A percentile compares a stretch with the other conserved stretches of the same genome.
These are phyloP conservation scores for Aechmea fasciata DNA, from an alignment of 176 grass and related monocot genomes.

Conservation along the genomic window DNA sequence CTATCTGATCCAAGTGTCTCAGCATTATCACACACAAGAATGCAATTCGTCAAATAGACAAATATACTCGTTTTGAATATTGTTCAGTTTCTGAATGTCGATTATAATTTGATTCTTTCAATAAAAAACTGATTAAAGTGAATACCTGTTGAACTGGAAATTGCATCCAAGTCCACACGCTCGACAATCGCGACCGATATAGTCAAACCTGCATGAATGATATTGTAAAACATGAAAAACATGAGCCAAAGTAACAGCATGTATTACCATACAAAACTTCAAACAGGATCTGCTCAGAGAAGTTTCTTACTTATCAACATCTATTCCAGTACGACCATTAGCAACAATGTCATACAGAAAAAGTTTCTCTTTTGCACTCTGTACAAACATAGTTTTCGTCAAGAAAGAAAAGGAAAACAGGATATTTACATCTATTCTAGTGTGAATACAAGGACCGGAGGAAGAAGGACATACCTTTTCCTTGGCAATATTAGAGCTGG, in stretches of 20 bases:
- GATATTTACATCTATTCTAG: neutral
- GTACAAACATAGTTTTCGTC: constrained; percentile 19
- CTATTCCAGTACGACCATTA: constrained; percentile 93
- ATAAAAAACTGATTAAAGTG: constrained; percentile 1
- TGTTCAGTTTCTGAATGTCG: too few relatives aligned
- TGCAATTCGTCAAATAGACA: too few relatives aligned
- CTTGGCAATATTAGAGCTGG: constrained; percentile 46
- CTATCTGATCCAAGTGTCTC: too few relatives aligned
- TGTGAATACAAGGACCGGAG: constrained; percentile 1
- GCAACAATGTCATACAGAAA: constrained; percentile 99
- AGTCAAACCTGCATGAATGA: constrained; percentile 72
- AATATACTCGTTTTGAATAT: too few relatives aligned
- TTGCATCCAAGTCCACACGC: constrained; percentile 92
- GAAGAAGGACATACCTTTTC: constrained; percentile 40
- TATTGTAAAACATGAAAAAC: constrained; percentile 7
- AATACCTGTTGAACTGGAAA: constrained; percentile 81
- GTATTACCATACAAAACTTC: constrained; percentile 7
- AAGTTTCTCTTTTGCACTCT: constrained; percentile 70
- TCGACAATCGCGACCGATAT: constrained; percentile 85
- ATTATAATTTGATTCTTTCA: too few relatives aligned
- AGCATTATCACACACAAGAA: too few relatives aligned
- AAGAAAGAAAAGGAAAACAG: constrained; percentile 13
- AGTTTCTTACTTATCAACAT: constrained; percentile 83
- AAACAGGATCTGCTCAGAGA: constrained; percentile 19
- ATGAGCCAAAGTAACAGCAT: neutral